Percentiles rank a stretch among this genome's conserved stretches.
phyloP scores from a whole-genome alignment of 257 asterid genomes.

The Solanum medicagineum region DNA sequence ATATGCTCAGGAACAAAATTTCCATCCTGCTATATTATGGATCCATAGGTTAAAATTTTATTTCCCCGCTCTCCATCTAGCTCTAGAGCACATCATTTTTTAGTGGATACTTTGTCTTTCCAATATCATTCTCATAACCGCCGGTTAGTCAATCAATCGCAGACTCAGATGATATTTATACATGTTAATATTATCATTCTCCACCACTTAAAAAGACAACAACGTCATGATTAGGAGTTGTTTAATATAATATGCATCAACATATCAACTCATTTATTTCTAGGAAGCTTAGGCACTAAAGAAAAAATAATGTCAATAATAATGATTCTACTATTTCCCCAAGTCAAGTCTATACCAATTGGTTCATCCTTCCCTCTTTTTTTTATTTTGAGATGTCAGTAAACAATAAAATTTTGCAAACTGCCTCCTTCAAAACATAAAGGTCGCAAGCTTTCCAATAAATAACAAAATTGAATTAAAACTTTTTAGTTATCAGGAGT shows the following conservation, averaged over 20 bases:
- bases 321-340: neutral
- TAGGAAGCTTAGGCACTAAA: neutral
- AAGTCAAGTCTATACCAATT: neutral
- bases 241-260: neutral
- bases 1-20: neutral
- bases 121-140: neutral
- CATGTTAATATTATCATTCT: neutral
- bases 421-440: neutral
- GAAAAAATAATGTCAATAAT: neutral
- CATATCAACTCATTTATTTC: neutral
- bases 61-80: neutral
- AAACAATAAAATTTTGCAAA: neutral
- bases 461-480: neutral
- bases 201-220: neutral
- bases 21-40: neutral
- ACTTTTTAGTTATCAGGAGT: neutral
- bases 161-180: neutral
- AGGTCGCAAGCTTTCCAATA: neutral
- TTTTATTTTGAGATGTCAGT: neutral
- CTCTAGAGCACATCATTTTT: neutral
- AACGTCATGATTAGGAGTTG: neutral
- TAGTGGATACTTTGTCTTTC: neutral
- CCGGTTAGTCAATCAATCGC: neutral
- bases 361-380: neutral
- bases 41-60: neutral